A percentile compares a stretch with the other conserved stretches of the same genome.
These are phyloP conservation scores for Ceratocystis cubensis DNA, from an alignment of 2,329 filamentous ascomycete genomes.

Conservation along the genomic window DNA sequence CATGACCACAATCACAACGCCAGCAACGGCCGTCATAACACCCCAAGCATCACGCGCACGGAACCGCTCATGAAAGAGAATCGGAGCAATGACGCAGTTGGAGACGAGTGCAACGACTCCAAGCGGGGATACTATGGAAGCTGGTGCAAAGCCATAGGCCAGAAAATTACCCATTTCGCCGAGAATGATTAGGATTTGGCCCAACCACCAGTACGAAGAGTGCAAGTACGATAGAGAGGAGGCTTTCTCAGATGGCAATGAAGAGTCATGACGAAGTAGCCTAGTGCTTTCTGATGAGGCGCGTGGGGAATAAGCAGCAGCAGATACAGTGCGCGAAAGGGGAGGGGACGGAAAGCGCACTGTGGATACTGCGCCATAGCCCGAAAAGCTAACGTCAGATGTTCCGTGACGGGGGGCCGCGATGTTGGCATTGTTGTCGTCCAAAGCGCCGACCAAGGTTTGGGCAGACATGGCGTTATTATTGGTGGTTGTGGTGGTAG, in stretches of 20 bases:
- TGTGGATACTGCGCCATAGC: slow-evolving; percentile 17
- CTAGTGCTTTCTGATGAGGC: slow-evolving; percentile 7
- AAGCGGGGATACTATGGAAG: slow-evolving; percentile 90
- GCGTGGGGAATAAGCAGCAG: slow-evolving; percentile 1
- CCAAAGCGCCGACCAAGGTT: too few species aligned
- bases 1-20: slow-evolving; percentile 83
- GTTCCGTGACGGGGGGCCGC: not conserved
- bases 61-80: slow-evolving; percentile 85
- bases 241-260: slow-evolving; percentile 24
- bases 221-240: slow-evolving; percentile 61
- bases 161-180: slow-evolving; percentile 95
- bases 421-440: not conserved
- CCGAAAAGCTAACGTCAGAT: not conserved
- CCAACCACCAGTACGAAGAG: slow-evolving; percentile 93
- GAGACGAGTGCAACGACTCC: slow-evolving; percentile 95
- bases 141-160: slow-evolving; percentile 93
- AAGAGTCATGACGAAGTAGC: slow-evolving; percentile 19
- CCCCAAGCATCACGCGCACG: slow-evolving; percentile 75
- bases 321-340: not conserved
- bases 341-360: not conserved
- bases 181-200: slow-evolving; percentile 81
- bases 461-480: not conserved
- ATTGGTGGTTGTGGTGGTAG: not conserved
- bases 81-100: slow-evolving; percentile 91
- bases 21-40: slow-evolving; percentile 72